phyloP scores from a whole-genome alignment of 768 basidiomycete species.

The Lactarius pseudohatsudake region DNA sequence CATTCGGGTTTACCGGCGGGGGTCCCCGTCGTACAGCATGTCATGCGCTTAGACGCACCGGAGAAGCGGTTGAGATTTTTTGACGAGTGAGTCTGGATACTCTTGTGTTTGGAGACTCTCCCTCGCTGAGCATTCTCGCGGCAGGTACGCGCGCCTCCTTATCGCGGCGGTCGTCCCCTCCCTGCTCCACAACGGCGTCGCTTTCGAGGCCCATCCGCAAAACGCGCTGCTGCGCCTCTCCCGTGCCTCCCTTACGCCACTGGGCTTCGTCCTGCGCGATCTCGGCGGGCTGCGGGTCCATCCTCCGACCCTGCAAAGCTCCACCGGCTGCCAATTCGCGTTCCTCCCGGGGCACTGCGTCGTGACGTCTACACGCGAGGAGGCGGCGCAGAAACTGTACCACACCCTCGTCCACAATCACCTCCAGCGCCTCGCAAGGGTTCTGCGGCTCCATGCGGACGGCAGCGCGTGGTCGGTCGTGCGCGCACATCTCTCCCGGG shows the following conservation, averaged over 20 bases:
- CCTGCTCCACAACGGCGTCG: slow-evolving; percentile 53
- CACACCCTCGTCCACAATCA: slow-evolving; percentile 63
- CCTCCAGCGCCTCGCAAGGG: slow-evolving; percentile 53
- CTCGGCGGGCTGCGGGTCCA: slow-evolving; percentile 59
- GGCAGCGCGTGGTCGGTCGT: slow-evolving; percentile 54
- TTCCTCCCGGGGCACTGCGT: slow-evolving; percentile 57
- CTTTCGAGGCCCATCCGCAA: slow-evolving; percentile 62
- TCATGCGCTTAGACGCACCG: slow-evolving; percentile 47
- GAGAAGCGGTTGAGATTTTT: slow-evolving; percentile 49
- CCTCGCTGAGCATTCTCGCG: background rate
- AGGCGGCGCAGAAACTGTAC: slow-evolving; percentile 57
- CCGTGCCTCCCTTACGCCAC: slow-evolving; percentile 41
- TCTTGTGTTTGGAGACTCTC: background rate
- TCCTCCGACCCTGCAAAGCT: slow-evolving; percentile 46
- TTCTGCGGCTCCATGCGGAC: slow-evolving; percentile 52
- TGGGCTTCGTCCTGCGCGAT: slow-evolving; percentile 56
- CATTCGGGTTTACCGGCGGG: slow-evolving; percentile 44
- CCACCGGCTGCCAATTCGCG: slow-evolving; percentile 50
- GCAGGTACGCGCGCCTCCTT: slow-evolving; percentile 51
- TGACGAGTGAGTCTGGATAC: slow-evolving; percentile 40
- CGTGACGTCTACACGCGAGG: slow-evolving; percentile 46
- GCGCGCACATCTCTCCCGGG: slow-evolving; percentile 43
- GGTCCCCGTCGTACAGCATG: slow-evolving; percentile 47
- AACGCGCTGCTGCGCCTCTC: slow-evolving; percentile 54
- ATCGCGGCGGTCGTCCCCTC: slow-evolving; percentile 54